Conservation (phyloP, 441 rosid species). For the Brassica balearica region DNA sequence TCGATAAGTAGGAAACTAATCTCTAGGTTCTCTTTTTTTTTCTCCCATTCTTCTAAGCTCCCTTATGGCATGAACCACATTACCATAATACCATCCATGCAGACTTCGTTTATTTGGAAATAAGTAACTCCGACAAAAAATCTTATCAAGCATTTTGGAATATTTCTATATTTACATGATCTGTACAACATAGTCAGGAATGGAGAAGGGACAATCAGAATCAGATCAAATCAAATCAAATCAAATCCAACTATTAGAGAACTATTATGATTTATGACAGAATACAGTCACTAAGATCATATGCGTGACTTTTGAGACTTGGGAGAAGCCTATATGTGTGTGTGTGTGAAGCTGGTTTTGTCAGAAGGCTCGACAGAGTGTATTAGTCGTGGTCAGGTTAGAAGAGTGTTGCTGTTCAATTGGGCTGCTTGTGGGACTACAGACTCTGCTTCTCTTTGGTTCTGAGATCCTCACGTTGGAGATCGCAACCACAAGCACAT, state of each 20-base stretch:
- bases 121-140: not conserved
- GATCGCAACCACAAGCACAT: slow-evolving; percentile 88
- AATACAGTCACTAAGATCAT: slow-evolving; percentile 22
- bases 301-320: slow-evolving; percentile 9
- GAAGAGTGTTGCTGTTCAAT: slow-evolving; percentile 90
- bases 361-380: slow-evolving; percentile 95
- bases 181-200: slow-evolving; percentile 2
- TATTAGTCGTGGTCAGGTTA: slow-evolving; percentile 76
- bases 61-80: not conserved
- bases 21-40: too few species aligned
- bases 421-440: slow-evolving; percentile 75
- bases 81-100: not conserved
- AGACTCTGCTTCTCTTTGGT: slow-evolving; percentile 88
- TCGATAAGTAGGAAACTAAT: too few species aligned
- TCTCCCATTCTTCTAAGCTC: not conserved
- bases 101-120: not conserved
- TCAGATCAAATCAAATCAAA: slow-evolving; percentile 21
- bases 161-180: not conserved
- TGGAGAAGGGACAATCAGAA: not conserved
- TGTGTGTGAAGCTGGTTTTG: slow-evolving; percentile 17
- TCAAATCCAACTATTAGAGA: slow-evolving; percentile 34
- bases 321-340: not conserved
- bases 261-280: slow-evolving; percentile 26
- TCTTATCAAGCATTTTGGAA: not conserved
- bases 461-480: slow-evolving; percentile 85